phyloP scores from a whole-genome alignment of 2,329 filamentous ascomycete species.

The Pyricularia pennisetigena region DNA sequence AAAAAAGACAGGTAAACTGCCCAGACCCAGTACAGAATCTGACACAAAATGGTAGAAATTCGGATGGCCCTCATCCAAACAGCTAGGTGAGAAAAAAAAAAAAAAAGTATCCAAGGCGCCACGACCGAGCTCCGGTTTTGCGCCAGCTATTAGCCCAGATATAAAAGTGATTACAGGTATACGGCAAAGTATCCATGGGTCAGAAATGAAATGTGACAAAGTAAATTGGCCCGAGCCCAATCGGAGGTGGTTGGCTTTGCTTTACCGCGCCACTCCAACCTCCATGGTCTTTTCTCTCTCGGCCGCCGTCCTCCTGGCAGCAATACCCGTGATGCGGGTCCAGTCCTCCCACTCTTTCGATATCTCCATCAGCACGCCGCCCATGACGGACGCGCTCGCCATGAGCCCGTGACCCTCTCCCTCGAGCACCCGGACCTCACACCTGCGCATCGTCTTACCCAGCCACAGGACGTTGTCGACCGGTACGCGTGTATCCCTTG shows the following conservation, averaged over 20 bases:
- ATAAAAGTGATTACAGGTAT: not conserved
- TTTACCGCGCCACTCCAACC: not conserved
- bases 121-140: not conserved
- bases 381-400: slow-evolving; percentile 91
- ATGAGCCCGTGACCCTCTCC: slow-evolving; percentile 93
- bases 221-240: not conserved
- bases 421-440: slow-evolving; percentile 82
- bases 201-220: not conserved
- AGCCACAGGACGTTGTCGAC: slow-evolving; percentile 95
- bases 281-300: not conserved
- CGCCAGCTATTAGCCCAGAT: not conserved
- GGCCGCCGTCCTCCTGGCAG: not conserved
- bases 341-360: slow-evolving; percentile 89
- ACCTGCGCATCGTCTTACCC: slow-evolving; percentile 84
- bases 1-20: not conserved
- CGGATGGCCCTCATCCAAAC: not conserved
- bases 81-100: too few relatives aligned
- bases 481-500: slow-evolving; percentile 80
- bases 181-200: not conserved
- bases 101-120: not conserved
- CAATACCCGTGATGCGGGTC: slow-evolving; percentile 47
- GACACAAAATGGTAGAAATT: not conserved
- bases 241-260: not conserved
- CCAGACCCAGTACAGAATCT: not conserved
- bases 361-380: slow-evolving; percentile 87